phyloP scores from a whole-genome alignment of 1,284 basidiomycete species.

The Heterobasidion parviporum region DNA sequence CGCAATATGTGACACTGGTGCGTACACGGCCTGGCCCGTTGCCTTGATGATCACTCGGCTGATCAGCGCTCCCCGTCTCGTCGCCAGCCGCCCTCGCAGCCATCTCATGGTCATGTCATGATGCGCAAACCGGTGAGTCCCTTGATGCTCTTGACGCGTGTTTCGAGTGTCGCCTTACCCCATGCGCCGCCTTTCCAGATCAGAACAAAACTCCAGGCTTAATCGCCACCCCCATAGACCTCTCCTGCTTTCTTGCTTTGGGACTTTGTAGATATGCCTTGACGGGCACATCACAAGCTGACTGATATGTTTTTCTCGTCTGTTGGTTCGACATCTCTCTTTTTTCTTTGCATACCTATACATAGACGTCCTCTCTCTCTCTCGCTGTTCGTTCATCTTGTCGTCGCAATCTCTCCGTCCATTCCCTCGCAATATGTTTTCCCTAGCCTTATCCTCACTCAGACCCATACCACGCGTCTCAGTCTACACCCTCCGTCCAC shows the following conservation, averaged over 20 bases:
- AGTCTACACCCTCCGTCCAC: too few relatives aligned
- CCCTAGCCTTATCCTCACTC: too few relatives aligned
- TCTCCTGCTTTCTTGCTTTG: constrained; percentile 2
- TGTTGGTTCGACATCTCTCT: constrained; percentile 6
- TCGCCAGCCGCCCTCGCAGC: constrained; percentile 15
- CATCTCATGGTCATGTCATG: constrained; percentile 22
- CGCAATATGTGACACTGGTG: constrained; percentile 4
- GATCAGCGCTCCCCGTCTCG: constrained; percentile 8
- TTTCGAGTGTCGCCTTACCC: background rate
- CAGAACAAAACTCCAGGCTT: constrained; percentile 13
- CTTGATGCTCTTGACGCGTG: constrained; percentile 4
- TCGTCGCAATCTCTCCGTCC: constrained; percentile 8
- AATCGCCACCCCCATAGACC: background rate
- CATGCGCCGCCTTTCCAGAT: constrained; percentile 4
- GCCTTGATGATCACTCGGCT: background rate
- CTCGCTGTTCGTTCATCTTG: constrained; percentile 9
- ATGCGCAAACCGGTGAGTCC: constrained; percentile 27
- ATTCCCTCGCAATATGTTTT: too few relatives aligned
- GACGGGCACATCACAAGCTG: constrained; percentile 7
- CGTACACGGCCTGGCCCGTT: constrained; percentile 1
- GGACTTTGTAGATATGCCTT: constrained; percentile 9
- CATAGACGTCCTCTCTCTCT: background rate
- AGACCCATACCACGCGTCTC: too few relatives aligned
- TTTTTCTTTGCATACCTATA: constrained; percentile 3
- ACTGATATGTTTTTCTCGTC: constrained; percentile 2